Evolutionary conservation across 352 stramenopile genomes (phyloP).

Genomic region (Phytophthora megakarya): DNA sequence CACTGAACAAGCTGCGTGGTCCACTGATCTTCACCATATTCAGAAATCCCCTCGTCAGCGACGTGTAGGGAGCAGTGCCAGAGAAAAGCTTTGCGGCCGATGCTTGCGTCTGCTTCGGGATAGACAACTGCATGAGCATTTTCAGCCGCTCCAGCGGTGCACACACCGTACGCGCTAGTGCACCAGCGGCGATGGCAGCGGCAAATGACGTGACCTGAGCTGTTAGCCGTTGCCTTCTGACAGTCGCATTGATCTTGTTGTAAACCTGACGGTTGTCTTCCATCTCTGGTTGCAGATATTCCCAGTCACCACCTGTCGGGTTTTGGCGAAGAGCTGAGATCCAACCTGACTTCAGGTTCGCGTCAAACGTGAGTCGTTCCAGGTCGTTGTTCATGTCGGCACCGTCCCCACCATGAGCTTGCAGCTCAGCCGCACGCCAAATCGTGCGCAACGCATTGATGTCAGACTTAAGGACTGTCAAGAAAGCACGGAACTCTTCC

Average conservation of each 20-base stretch:
- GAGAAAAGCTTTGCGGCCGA: conserved; percentile 10
- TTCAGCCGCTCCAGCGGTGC: conserved; percentile 83
- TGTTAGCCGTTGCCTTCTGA: conserved; percentile 29
- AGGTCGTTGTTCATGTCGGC: conserved; percentile 37
- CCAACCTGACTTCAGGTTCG: conserved; percentile 75
- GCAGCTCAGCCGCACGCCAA: conserved; percentile 73
- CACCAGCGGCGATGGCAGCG: conserved; percentile 70
- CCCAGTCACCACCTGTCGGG: conserved; percentile 65
- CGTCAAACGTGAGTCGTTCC: conserved; percentile 64
- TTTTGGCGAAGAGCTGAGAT: conserved; percentile 77
- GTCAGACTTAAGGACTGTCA: conserved; percentile 50
- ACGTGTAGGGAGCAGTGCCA: conserved; percentile 45
- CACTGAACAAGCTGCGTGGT: conserved; percentile 67
- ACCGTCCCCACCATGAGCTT: conserved; percentile 42
- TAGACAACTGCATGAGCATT: conserved; percentile 75
- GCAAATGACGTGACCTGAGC: conserved; percentile 57
- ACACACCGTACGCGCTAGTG: conserved; percentile 62
- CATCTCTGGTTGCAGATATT: conserved; percentile 47
- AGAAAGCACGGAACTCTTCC: conserved; percentile 52
- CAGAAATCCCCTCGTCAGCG: conserved; percentile 49
- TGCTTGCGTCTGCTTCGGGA: conserved; percentile 29
- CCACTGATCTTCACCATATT: conserved; percentile 79
- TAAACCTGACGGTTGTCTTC: conserved; percentile 27
- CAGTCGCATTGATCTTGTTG: conserved; percentile 30
- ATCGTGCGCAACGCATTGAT: conserved; percentile 61